Evolutionary conservation across 108 stramenopile genomes (phyloP), one percentile per base, ranked within the genome.

Genomic region (Cyclotella cryptica): DNA sequence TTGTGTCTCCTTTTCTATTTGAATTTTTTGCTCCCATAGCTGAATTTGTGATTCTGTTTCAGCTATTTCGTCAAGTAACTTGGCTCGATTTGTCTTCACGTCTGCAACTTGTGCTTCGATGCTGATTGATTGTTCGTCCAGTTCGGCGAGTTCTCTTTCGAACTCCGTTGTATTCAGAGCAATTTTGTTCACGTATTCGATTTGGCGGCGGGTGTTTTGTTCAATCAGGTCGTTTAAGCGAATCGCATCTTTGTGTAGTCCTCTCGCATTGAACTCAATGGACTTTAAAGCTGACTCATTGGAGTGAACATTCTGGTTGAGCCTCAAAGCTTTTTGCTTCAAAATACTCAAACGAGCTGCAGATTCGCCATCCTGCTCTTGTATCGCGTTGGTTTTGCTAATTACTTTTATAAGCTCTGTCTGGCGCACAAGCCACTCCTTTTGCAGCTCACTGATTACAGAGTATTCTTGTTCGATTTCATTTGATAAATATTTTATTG

Each of bases 1-100:
- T 80, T 93, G 87, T 8, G 93, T 93, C 74, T 94, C 93, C 65
- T 90, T 87, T 84, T 96, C 94, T 13, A 93, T 79, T 87, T 92
- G 81, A 66, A 90, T 92, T 80, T 96, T 96, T 79, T 88, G 90
- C 63, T 93, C 92, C 93, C 90, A 93, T 4, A 85, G 65, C 72
- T 87, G 66, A 61, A 87, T 75, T 55, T 96, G 90, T 61, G 85
- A 63, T 75, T 96, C 93, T 26, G 61, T 53, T 42, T 92, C 89
- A 14, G 79, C 54, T 35, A 88, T 90, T 60, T 93, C 89, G 28
- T 86, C 85, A 13, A 89, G 46, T 1, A 91, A 61, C 29, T 75
- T 72, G 22, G 51, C 62, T 62, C 89, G 90, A 18, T 57, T 74
- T 44, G 69, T 64, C 40, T 89, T 85, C 8, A 85, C 70, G 28